A percentile compares a stretch with the other conserved stretches of the same genome.
Evolutionary conservation across 768 basidiomycete species (phyloP).

Genomic region (Lanmaoa pseudosensibilis): DNA sequence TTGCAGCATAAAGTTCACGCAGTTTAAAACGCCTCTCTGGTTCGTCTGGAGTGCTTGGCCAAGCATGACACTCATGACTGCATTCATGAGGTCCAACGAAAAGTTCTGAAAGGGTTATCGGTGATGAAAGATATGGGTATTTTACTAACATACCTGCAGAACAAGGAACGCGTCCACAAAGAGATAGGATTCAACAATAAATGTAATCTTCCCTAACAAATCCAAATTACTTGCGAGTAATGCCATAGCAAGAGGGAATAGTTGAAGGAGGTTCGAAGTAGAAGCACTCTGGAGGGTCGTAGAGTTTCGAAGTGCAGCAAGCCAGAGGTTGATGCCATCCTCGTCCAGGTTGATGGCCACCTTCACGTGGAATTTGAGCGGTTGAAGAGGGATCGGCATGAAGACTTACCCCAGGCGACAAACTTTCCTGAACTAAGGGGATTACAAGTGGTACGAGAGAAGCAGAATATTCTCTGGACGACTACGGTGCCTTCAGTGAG

Average conservation of each 20-base stretch:
- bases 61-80: slow-evolving; percentile 51
- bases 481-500: slow-evolving; percentile 40
- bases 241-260: slow-evolving; percentile 64
- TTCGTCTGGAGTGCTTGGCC: slow-evolving; percentile 53
- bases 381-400: neutral
- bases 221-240: slow-evolving; percentile 71
- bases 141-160: slow-evolving; percentile 53
- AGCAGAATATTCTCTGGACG: slow-evolving; percentile 62
- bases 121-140: neutral
- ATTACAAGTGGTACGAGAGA: slow-evolving; percentile 55
- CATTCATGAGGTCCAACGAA: slow-evolving; percentile 56
- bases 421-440: slow-evolving; percentile 63
- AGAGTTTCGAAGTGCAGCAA: slow-evolving; percentile 65
- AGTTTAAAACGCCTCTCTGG: slow-evolving; percentile 59
- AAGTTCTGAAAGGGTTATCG: slow-evolving; percentile 42
- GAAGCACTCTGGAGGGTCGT: slow-evolving; percentile 47
- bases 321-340: slow-evolving; percentile 78
- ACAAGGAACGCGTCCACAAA: slow-evolving; percentile 65
- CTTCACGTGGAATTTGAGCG: slow-evolving; percentile 38
- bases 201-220: slow-evolving; percentile 63
- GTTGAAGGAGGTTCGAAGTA: slow-evolving; percentile 54
- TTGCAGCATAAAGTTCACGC: slow-evolving; percentile 62
- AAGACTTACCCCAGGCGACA: slow-evolving; percentile 52
- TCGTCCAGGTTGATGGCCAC: slow-evolving; percentile 69
- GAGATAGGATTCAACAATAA: slow-evolving; percentile 75